phyloP scores from a whole-genome alignment of 768 basidiomycete species.

The Ephemerocybe angulata region DNA sequence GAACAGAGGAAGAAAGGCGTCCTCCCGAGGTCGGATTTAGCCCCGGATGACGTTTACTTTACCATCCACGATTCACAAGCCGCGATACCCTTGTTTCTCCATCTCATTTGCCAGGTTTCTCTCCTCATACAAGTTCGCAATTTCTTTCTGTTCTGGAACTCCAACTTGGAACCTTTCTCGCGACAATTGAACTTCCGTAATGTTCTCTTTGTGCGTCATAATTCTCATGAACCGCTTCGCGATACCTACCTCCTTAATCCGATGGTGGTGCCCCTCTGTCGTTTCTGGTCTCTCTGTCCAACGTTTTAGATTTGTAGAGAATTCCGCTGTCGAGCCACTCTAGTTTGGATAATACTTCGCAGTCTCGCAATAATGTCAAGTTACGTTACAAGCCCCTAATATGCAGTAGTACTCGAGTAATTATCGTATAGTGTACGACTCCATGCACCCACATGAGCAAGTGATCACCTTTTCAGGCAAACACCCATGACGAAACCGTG shows the following conservation, averaged over 20 bases:
- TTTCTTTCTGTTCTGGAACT: not conserved
- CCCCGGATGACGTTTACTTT: no score
- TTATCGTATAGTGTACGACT: constrained; percentile 22
- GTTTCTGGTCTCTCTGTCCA: no score
- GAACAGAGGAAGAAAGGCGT: not conserved
- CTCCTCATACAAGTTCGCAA: not conserved
- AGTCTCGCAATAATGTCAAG: not conserved
- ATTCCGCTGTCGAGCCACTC: no score
- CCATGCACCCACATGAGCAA: constrained; percentile 38
- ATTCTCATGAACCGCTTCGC: no score
- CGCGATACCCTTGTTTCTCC: not conserved
- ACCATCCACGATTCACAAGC: not conserved
- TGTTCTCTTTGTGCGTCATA: no score
- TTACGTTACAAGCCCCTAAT: not conserved
- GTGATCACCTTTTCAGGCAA: constrained; percentile 1
- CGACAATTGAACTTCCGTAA: no score
- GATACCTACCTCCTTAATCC: no score
- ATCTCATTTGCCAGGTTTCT: not conserved
- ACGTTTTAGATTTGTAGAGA: no score
- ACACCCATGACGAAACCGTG: not conserved
- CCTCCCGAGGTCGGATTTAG: not conserved
- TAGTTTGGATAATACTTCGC: no score
- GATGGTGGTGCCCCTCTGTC: no score
- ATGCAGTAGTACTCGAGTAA: not conserved
- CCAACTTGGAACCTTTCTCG: not conserved